A percentile compares a stretch with the other conserved stretches of the same genome.
These are phyloP conservation scores for Rhynchospora breviuscula DNA, from an alignment of 176 grass and related monocot species.

Conservation along the genomic window DNA sequence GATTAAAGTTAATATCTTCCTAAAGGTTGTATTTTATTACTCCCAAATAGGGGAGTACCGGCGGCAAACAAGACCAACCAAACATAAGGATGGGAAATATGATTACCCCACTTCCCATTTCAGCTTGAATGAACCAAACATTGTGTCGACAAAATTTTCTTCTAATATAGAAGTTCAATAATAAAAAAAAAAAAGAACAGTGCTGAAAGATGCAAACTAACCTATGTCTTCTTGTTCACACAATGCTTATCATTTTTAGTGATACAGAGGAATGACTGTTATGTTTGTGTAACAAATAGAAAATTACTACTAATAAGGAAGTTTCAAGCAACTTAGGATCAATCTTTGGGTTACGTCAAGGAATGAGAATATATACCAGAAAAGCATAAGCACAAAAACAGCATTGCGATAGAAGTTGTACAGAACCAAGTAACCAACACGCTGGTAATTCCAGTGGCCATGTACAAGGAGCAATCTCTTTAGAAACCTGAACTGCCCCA, in stretches of 20 bases:
- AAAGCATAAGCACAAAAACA: conserved; percentile 97
- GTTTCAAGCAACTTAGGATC: background rate
- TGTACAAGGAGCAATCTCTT: conserved; percentile 99
- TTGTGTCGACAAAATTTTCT: background rate
- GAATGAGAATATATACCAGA: conserved; percentile 51
- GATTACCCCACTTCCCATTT: too few species aligned
- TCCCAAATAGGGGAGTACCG: too few species aligned
- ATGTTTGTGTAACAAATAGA: background rate
- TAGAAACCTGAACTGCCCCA: conserved; percentile 97
- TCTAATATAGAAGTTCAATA: background rate
- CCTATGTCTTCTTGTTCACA: conserved; percentile 17
- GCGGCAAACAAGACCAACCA: too few species aligned
- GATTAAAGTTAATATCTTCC: too few species aligned
- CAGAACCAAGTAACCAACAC: conserved; percentile 91
- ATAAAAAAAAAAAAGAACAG: conserved; percentile 2
- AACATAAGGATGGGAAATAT: too few species aligned
- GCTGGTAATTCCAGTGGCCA: conserved; percentile 99
- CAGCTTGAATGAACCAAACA: too few species aligned
- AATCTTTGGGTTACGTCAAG: background rate
- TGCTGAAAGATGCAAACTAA: background rate
- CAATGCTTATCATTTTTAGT: conserved; percentile 6
- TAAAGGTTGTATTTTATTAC: too few species aligned
- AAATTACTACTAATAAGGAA: background rate
- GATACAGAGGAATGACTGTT: background rate
- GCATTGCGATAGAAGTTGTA: conserved; percentile 99